These are phyloP conservation scores for Cladochytrium tenue DNA, from an alignment of 371 early-diverging fungal genomes.

Conservation along the genomic window DNA sequence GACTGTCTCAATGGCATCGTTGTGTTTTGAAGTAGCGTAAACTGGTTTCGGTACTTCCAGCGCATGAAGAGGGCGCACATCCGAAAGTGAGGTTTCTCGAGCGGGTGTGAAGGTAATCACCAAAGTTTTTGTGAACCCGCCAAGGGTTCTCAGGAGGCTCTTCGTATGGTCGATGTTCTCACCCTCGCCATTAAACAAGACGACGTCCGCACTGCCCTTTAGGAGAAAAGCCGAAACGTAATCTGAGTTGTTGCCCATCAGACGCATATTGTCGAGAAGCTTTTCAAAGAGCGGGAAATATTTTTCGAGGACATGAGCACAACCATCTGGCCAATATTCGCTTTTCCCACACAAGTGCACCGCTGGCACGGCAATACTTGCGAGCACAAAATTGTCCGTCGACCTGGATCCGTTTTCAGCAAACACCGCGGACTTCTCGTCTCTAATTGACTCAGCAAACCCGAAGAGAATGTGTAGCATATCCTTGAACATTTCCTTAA, in stretches of 20 bases:
- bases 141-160: neutral
- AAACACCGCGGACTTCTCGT: neutral
- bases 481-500: neutral
- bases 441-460: neutral
- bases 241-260: no score
- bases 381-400: neutral
- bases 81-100: no score
- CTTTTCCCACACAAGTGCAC: neutral
- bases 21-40: no score
- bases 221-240: no score
- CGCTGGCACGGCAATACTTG: neutral
- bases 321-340: neutral
- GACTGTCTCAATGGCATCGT: no score
- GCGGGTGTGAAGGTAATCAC: no score
- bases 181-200: neutral
- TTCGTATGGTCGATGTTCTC: neutral
- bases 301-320: neutral
- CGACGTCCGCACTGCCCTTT: neutral
- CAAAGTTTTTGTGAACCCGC: no score
- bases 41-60: no score
- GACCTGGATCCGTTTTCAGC: neutral
- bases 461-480: neutral
- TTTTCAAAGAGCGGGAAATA: neutral
- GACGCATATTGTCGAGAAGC: neutral
- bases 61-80: no score